Evolutionary conservation across 2,329 filamentous ascomycete species (phyloP), one percentile per base, ranked within the genome.

Genomic region (Claviceps maximensis): DNA sequence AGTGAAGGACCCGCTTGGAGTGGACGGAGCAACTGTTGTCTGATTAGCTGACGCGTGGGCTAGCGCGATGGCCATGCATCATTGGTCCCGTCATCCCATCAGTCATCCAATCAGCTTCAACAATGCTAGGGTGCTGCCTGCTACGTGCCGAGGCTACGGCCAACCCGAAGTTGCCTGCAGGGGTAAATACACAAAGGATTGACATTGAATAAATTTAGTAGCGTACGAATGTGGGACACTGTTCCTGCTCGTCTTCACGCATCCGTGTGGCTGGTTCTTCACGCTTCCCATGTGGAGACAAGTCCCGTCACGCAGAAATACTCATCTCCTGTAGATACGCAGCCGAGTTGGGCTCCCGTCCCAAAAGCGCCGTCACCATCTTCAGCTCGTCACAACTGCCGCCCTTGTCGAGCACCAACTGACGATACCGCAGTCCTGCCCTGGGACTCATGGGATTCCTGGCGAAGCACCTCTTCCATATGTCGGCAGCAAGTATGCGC

Each of bases 401-500:
- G 36, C 36, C 36, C 17, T 38, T 38, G 36, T 38, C 36, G 36
- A 45, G 21, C 21, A 27, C 42, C 36, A 38, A n/a, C 36, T n/a
- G 36, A 38, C 40, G 38, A 49, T 45, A 46, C 9, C 38, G 25
- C 25, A 48, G 27, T 7, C 51, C 51, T 21, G 45, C 45, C 27
- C 9, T 36, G 1, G 33, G 51, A 33, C 33, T 45, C 51, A 49
- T 52, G 9, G 25, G 17, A 19, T 49, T 7, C 10, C 38, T 23
- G 41, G 41, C 41, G 47, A 52, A 49, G 29, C 40, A 36, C n/a
- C 23, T 50, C 23, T 46, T 52, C 47, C 50, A 50, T 27, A 51
- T 50, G 50, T 52, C 51, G 7, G 46, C 51, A 5, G 50, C 36
- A 12, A 53, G 47, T 8, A 55, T 51, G 15, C 50, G 36, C 36